Evolutionary conservation across 257 asterid genomes (phyloP), one percentile per base, ranked within the genome.

Genomic region (Capsicum rhomboideum): DNA sequence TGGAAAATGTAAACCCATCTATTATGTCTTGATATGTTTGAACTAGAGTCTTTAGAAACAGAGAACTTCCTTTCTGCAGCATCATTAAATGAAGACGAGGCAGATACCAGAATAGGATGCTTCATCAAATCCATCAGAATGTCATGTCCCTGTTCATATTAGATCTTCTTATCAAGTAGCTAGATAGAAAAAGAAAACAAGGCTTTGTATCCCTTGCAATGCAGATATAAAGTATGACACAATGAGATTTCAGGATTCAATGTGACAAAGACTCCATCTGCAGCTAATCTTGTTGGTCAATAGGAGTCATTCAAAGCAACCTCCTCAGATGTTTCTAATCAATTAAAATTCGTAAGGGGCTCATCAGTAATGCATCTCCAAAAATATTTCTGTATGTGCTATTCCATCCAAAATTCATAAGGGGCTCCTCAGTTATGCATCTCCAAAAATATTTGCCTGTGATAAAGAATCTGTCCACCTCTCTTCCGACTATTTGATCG

Each of bases 1-100:
- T 97, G 99, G 89, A 93, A 93, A 88, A 97, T 55, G 86, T 93
- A 93, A 82, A 95, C 93, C 88, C 88, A 91, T 91, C 89, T 95
- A 82, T 90, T 56, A 72, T 46, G 81, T 84, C 82, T 82, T 21
- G 88, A 83, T 78, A 59, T 28, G 44, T 64, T 89, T 29, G 88
- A 85, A 87, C 85, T 85, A 84, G 91, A 81, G 68, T 50, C 79
- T 72, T 83, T 88, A 66, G 88, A 83, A 85, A 82, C 84, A 17
- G 99, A 92, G 46, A 95, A 83, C 85, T 86, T 92, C 86, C 88
- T 91, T 91, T 93, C 92, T 2, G 86, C 61, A 69, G 88, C 83
- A 16, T 92, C 90, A 29, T 88, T 91, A 23, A 97, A 85, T 79
- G 89, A 63, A 85, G 88, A 84, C 10, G 99, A 89, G 68, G 97